Conservation (phyloP, 352 stramenopile species). For the Phytophthora pinifolia region DNA sequence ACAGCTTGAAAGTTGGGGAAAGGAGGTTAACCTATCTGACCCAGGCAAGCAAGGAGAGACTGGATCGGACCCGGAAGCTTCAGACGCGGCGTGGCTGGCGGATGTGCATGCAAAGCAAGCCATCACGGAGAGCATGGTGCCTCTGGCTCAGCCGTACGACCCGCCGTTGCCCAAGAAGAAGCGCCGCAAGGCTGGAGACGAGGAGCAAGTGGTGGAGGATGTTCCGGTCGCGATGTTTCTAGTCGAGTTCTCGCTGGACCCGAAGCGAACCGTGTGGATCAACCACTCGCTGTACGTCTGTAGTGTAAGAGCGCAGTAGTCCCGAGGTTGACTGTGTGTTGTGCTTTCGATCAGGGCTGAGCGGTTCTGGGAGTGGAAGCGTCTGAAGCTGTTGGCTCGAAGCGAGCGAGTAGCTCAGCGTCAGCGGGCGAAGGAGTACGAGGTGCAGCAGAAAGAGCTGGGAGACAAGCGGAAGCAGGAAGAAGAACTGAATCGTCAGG, state of each 20-base stretch:
- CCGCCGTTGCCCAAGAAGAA: slow-evolving; percentile 17
- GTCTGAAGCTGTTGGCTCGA: slow-evolving; percentile 30
- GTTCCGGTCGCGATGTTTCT: slow-evolving; percentile 60
- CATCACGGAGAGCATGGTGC: slow-evolving; percentile 30
- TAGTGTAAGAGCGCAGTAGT: no score
- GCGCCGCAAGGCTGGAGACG: slow-evolving; percentile 13
- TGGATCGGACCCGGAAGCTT: background rate
- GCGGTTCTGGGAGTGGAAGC: slow-evolving; percentile 53
- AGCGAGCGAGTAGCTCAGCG: slow-evolving; percentile 22
- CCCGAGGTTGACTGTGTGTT: slow-evolving; percentile 1
- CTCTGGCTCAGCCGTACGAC: slow-evolving; percentile 22
- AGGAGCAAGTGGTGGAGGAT: slow-evolving; percentile 29
- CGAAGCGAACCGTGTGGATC: slow-evolving; percentile 60
- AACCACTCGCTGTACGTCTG: slow-evolving; percentile 61
- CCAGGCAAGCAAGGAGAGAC: background rate
- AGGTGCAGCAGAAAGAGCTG: slow-evolving; percentile 13
- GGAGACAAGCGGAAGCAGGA: slow-evolving; percentile 16
- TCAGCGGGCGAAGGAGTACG: slow-evolving; percentile 14
- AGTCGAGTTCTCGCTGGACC: slow-evolving; percentile 71
- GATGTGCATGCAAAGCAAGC: slow-evolving; percentile 37
- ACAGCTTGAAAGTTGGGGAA: slow-evolving; percentile 32
- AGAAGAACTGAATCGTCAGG: slow-evolving; percentile 10
- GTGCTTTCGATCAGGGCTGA: slow-evolving; percentile 29
- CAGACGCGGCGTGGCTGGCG: slow-evolving; percentile 22
- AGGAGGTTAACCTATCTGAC: background rate